phyloP scores from a whole-genome alignment of 2,329 filamentous ascomycete genomes.

The Botrytis medusae region DNA sequence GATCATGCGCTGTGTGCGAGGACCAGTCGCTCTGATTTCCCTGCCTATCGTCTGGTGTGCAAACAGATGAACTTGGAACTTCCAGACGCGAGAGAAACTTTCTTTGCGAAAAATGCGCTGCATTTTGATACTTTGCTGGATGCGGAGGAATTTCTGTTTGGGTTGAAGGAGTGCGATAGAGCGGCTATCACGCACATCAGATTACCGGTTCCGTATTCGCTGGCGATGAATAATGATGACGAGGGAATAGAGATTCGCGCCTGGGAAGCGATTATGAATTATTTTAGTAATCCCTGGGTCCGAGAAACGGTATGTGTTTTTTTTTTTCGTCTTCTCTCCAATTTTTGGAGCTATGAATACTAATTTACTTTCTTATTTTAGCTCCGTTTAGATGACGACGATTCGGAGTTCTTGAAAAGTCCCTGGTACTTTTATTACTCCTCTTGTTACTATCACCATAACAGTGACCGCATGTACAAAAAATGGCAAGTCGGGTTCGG shows the following conservation, averaged over 20 bases:
- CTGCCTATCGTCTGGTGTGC: constrained; percentile 26
- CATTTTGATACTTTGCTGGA: constrained; percentile 28
- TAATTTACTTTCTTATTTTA: not conserved
- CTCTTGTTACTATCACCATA: constrained; percentile 27
- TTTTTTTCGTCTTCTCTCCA: not conserved
- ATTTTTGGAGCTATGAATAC: not conserved
- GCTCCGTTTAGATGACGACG: not conserved
- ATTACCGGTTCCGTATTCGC: constrained; percentile 21
- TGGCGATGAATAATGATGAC: not conserved
- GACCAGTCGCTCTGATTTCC: constrained; percentile 1
- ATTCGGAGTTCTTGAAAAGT: constrained; percentile 8
- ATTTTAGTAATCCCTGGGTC: constrained; percentile 31
- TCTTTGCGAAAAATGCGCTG: constrained; percentile 29
- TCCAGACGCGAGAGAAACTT: constrained; percentile 9
- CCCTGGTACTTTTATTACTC: constrained; percentile 31
- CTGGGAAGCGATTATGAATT: constrained; percentile 30
- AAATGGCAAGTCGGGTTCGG: constrained; percentile 28
- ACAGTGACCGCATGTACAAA: constrained; percentile 26
- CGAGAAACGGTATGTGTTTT: constrained; percentile 26
- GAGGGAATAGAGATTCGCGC: not conserved
- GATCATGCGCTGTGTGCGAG: constrained; percentile 27
- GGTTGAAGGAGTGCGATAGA: constrained; percentile 24
- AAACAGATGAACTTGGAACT: constrained; percentile 29
- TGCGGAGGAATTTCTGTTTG: constrained; percentile 29
- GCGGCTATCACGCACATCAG: constrained; percentile 29